Evolutionary conservation across 1,284 basidiomycete genomes (phyloP), one percentile per base, ranked within the genome.

Genomic region (Cutaneotrichosporon cavernicola): DNA sequence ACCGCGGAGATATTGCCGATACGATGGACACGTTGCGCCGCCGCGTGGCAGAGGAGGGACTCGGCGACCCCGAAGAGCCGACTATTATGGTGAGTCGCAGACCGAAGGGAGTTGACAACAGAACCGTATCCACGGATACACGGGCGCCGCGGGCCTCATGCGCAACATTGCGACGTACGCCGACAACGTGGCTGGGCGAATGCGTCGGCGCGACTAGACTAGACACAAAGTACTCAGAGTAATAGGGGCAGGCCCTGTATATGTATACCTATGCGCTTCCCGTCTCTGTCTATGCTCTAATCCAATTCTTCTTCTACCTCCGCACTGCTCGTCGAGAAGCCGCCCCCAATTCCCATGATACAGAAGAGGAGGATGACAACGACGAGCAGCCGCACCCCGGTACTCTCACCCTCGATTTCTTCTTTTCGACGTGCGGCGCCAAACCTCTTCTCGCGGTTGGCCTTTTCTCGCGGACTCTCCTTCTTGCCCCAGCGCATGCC

Each of bases 11-110:
- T 13, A 90, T 90, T n/a, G 89, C 82, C 70, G 92, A 97, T 62
- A 89, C 97, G 58, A 97, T 98, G 91, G 96, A 98, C 38, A 92
- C 89, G 64, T 85, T 97, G 65, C 91, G 89, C 78, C 86, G 93
- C 59, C 98, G 96, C 77, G 91, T 93, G 22, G 92, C 89, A 76
- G 92, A 95, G 43, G 92, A 95, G 73, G 86, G 86, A 18, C 78
- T 95, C 62, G 84, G 83, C 43, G 92, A 94, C 81, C 91, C 92
- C 30, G 64, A 68, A 49, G 78, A 81, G 63, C 77, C 80, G 34
- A 81, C 80, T 18, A 80, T 81, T 65, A 81, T 81, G 80, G 79
- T 93, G 80, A 83, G 91, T 87, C 5, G 26, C 30, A 5, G 16
- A 5, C 21, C 16, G 31, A 53, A 22, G 34, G 30, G 7, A 53